Evolutionary conservation across 2,329 filamentous ascomycete species (phyloP).

Genomic region (Talaromyces sp.): DNA sequence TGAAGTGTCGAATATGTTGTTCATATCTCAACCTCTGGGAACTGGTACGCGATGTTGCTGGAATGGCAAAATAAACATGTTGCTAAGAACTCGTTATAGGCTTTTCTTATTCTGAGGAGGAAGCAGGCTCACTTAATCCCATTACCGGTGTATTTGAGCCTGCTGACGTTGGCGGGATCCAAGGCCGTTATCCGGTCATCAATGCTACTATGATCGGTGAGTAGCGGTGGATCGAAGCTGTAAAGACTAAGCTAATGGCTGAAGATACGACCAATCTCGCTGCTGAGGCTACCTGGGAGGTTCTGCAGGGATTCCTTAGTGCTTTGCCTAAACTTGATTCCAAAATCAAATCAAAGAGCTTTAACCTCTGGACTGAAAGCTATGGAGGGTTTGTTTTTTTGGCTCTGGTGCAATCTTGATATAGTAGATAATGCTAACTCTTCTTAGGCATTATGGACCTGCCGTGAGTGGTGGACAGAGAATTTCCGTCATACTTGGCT

Average conservation of each 20-base stretch:
- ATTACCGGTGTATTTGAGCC: constrained; percentile 52
- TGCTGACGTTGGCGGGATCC: constrained; percentile 43
- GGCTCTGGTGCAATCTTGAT: neutral
- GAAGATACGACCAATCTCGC: constrained; percentile 59
- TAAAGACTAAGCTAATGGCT: neutral
- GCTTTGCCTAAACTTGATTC: constrained; percentile 53
- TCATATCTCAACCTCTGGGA: constrained; percentile 64
- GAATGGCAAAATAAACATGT: neutral
- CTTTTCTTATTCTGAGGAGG: constrained; percentile 39
- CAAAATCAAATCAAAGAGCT: constrained; percentile 54
- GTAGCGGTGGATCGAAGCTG: neutral
- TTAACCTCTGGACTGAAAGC: constrained; percentile 64
- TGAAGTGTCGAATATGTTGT: constrained; percentile 62
- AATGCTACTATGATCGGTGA: constrained; percentile 51
- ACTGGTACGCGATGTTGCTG: constrained; percentile 44
- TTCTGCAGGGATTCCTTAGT: constrained; percentile 58
- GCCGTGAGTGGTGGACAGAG: constrained; percentile 30
- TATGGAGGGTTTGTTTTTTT: constrained; percentile 47
- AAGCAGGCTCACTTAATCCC: constrained; percentile 45
- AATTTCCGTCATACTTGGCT: constrained; percentile 6
- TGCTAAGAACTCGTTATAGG: constrained; percentile 21
- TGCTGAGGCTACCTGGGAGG: constrained; percentile 58
- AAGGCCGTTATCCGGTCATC: constrained; percentile 54
- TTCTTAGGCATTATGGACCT: constrained; percentile 55
- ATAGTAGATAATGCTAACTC: neutral